Percentiles rank a stretch among this genome's conserved stretches.
Conservation (phyloP, 352 stramenopile species). For the Phytophthora niederhauseri region DNA sequence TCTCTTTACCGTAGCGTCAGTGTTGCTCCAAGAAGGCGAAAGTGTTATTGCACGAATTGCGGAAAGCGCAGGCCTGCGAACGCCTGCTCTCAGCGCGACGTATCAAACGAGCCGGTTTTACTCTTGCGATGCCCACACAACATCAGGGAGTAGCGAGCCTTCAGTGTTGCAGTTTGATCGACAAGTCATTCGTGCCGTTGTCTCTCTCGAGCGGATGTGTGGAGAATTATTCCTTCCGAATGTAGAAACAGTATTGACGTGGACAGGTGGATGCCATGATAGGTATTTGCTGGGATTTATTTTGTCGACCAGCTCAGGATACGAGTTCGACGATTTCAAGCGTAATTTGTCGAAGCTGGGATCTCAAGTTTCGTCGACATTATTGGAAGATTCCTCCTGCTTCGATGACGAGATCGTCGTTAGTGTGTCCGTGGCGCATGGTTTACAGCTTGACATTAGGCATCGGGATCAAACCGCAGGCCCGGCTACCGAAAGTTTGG, state of each 20-base stretch:
- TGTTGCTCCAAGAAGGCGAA: conserved; percentile 41
- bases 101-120: conserved; percentile 55
- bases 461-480: conserved; percentile 41
- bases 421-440: conserved; percentile 35
- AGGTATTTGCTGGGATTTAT: conserved; percentile 68
- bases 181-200: conserved; percentile 24
- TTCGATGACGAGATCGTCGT: conserved; percentile 35
- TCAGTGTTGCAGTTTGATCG: conserved; percentile 31
- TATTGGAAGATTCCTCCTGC: conserved; percentile 35
- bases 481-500: conserved; percentile 12
- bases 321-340: conserved; percentile 57
- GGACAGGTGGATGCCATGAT: conserved; percentile 46
- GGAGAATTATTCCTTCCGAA: conserved; percentile 54
- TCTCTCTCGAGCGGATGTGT: conserved; percentile 41
- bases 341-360: conserved; percentile 61
- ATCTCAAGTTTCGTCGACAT: conserved; percentile 35
- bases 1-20: conserved; percentile 38
- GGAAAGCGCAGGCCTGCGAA: conserved; percentile 44
- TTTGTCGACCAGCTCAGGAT: conserved; percentile 67
- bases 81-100: conserved; percentile 48
- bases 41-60: conserved; percentile 42
- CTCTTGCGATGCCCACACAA: conserved; percentile 15
- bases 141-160: conserved; percentile 7
- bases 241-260: conserved; percentile 45
- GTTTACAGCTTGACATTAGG: conserved; percentile 47